Evolutionary conservation across 2,329 filamentous ascomycete species (phyloP).

Genomic region (Talaromyces amestolkiae): DNA sequence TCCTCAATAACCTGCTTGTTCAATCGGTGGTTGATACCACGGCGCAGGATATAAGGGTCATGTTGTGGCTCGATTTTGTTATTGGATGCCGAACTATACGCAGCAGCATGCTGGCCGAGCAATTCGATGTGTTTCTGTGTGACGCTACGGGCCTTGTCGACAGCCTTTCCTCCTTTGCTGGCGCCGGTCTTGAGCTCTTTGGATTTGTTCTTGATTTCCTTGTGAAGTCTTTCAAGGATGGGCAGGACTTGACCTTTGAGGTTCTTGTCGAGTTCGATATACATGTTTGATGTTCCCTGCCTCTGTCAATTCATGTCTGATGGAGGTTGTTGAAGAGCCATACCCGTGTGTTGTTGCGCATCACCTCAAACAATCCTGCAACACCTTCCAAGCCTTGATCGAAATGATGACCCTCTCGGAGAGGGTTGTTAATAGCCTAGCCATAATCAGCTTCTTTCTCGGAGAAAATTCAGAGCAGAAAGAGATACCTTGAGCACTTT

Average conservation of each 20-base stretch:
- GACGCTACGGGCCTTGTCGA: constrained; percentile 78
- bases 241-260: constrained; percentile 83
- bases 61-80: constrained; percentile 68
- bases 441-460: constrained; percentile 13
- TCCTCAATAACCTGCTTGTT: constrained; percentile 91
- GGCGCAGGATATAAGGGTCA: constrained; percentile 84
- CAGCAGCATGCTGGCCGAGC: constrained; percentile 78
- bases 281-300: constrained; percentile 79
- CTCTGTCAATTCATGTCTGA: background rate
- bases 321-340: constrained; percentile 3
- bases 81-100: constrained; percentile 68
- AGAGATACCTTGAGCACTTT: constrained; percentile 74
- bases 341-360: constrained; percentile 83
- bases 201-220: constrained; percentile 93
- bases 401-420: constrained; percentile 90
- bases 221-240: constrained; percentile 84
- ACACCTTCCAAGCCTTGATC: constrained; percentile 85
- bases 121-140: constrained; percentile 97
- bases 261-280: constrained; percentile 86
- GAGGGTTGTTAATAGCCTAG: constrained; percentile 76
- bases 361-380: constrained; percentile 87
- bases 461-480: background rate
- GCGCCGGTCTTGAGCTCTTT: constrained; percentile 84
- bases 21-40: constrained; percentile 77
- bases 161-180: constrained; percentile 80